Base-by-base conservation (phyloP, 2,329 filamentous ascomycete species). In the Neopestalotiopsis sp. region DNA sequence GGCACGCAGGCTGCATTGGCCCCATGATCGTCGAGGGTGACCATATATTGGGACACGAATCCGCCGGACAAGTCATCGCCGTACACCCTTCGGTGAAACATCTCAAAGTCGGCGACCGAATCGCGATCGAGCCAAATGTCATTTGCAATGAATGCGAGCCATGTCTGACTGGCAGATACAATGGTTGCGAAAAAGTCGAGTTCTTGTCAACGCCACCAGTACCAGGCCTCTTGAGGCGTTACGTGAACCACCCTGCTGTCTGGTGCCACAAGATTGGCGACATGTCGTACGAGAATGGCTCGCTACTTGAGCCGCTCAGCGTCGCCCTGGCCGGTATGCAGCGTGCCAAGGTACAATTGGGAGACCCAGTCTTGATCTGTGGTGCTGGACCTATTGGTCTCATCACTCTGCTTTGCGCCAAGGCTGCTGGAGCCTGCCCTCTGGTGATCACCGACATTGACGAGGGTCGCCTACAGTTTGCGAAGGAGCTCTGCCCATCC, bases 241-340 rank as follows among this genome's bases (percentile, higher is more conserved):
- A 98, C 80, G 93, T 98, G 83, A 97, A 95, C 84, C 95, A 98
- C 84, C 95, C 94, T 2, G 94, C 95, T 24, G 86, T 92, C 64
- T 98, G 95, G 94, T 98, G 95, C 84, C 94, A 98, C 86, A 97
- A 97, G 86, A 96, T 98, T 74, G 94, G 93, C 62, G 85, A 93
- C 81, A 95, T 98, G 92, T 92, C 90, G 67, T 98, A 90, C 78
- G 95, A 98, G 84, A 90, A 97, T 78, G 96, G 95, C 66, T 92
- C 95, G 14, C 87, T 98, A 83, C 85, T 98, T 58, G 96, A 98
- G 84, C 95, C 95, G 1, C 86, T 98, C 65, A 93, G 90, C 73
- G 96, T 98, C 4, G 94, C 94, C 3, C 87, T 98, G 52, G 95
- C 95, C 2, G 94, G 93, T 14, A 89, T 98, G 82, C 92, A 97